Base-by-base conservation (phyloP, 495 filamentous ascomycete species). In the Extremus antarcticus region DNA sequence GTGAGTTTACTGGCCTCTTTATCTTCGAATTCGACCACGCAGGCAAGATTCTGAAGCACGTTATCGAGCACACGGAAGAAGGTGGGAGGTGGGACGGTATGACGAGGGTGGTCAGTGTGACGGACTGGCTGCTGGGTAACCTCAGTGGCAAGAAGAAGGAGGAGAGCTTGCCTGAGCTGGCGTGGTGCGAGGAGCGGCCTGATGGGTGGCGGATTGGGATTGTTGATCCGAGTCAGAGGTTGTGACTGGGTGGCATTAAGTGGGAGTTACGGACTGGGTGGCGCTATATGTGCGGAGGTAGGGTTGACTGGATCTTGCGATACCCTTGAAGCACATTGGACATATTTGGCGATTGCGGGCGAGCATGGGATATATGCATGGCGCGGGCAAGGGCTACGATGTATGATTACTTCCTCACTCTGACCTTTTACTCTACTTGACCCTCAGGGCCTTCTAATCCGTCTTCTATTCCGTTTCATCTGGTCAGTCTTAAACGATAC, bases 21-120 rank as follows among this genome's bases (percentile, higher is more conserved):
- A 80, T 94, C 47, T 98, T 98, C 70, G 87, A 92, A 51, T 98
- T 98, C 69, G 94, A 98, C 64, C 79, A 84, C 56, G 82, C 94
- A 58, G 92, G 94, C 2, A 74, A 89, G 48, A 82, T 98, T 23
- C 59, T 84, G 47, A 83, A 76, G 51, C 92, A 97, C 71, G 92
- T 86, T 0, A 97, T 98, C 65, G 92, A 98, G 70, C 88, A 95
- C 74, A 85, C 83, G 10, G 84, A 96, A 62, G 77, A 87, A 55
- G 83, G 83, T 47, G 77, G 83, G 46, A 81, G 83, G 45, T 84
- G 83, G 76, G 88, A 85, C 43, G 74, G 73, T 10, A 80, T 76
- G 53, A 72, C 86, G 13, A 83, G 81, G 63, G 86, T 95, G 21
- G 86, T 95, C 0, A 87, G 82, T 25, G 69, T 95, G 59, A 92